Conservation (phyloP, 1,284 basidiomycete species). For the Coniferiporia weirii region DNA sequence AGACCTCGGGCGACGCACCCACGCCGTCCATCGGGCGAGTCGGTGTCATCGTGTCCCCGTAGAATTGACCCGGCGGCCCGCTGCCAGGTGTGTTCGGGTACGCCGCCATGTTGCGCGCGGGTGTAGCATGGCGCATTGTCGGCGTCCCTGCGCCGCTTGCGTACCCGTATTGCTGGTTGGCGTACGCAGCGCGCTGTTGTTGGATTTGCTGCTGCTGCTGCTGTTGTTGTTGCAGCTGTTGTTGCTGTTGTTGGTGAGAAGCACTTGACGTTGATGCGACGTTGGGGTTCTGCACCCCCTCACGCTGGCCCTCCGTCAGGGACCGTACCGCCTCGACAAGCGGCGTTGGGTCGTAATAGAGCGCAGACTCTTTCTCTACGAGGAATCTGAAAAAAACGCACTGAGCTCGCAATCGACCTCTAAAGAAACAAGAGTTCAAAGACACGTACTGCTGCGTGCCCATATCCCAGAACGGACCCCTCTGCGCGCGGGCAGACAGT, state of each 20-base stretch:
- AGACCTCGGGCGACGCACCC: conserved; percentile 11
- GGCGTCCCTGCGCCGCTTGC: neutral
- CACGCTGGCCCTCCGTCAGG: conserved; percentile 11
- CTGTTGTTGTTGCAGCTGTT: conserved; percentile 5
- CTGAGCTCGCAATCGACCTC: neutral
- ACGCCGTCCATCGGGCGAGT: conserved; percentile 13
- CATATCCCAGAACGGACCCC: conserved; percentile 82
- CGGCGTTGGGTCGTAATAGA: conserved; percentile 59
- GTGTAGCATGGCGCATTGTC: neutral
- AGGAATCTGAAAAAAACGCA: conserved; percentile 42
- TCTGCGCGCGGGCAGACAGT: conserved; percentile 67
- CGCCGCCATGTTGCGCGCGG: neutral
- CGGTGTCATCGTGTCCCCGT: conserved; percentile 10
- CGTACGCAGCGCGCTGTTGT: neutral
- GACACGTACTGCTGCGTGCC: conserved; percentile 69
- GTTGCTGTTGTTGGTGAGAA: conserved; percentile 5
- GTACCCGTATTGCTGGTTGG: conserved; percentile 3
- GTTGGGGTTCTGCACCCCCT: neutral
- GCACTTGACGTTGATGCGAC: neutral
- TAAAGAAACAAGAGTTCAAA: neutral
- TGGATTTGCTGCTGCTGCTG: conserved; percentile 6
- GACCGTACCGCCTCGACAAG: conserved; percentile 27
- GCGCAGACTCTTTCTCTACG: conserved; percentile 49
- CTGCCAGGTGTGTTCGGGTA: conserved; percentile 2
- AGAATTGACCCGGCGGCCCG: neutral